Conservation (phyloP, 2,329 filamentous ascomycete species). For the Cadophora malorum region DNA sequence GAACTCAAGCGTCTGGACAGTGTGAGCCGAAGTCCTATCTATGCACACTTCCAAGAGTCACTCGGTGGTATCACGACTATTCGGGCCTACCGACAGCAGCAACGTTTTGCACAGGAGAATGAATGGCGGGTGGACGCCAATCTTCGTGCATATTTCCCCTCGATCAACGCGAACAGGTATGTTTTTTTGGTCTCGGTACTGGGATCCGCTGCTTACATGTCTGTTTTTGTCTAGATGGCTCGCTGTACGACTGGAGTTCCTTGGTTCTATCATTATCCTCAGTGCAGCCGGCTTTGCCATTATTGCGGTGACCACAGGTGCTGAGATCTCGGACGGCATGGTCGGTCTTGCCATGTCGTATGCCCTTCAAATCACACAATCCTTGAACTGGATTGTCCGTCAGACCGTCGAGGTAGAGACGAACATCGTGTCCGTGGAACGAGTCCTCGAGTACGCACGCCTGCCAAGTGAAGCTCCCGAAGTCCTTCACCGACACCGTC, state of each 20-base stretch:
- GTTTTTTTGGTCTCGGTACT: constrained; percentile 16
- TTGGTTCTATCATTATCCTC: constrained; percentile 93
- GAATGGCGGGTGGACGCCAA: constrained; percentile 98
- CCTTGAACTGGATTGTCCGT: constrained; percentile 97
- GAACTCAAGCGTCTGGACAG: constrained; percentile 97
- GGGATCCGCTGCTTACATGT: constrained; percentile 25
- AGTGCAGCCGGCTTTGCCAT: constrained; percentile 83
- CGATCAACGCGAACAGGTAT: constrained; percentile 73
- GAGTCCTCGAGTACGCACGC: constrained; percentile 92
- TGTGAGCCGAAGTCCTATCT: constrained; percentile 93
- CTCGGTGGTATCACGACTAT: constrained; percentile 94
- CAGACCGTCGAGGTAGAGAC: constrained; percentile 99
- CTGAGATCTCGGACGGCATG: constrained; percentile 69
- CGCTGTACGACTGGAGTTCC: constrained; percentile 91
- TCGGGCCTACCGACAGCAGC: constrained; percentile 88
- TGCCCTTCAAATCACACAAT: constrained; percentile 94
- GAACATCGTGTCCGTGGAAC: constrained; percentile 99
- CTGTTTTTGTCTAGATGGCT: constrained; percentile 75
- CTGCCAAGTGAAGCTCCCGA: constrained; percentile 94
- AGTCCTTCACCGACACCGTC: constrained; percentile 85
- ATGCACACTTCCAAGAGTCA: constrained; percentile 97
- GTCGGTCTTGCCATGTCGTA: constrained; percentile 98
- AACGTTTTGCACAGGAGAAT: constrained; percentile 88
- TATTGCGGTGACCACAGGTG: constrained; percentile 75
- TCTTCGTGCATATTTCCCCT: constrained; percentile 91